phyloP scores from a whole-genome alignment of 2,329 filamentous ascomycete species.

The Drechslerella dactyloides region DNA sequence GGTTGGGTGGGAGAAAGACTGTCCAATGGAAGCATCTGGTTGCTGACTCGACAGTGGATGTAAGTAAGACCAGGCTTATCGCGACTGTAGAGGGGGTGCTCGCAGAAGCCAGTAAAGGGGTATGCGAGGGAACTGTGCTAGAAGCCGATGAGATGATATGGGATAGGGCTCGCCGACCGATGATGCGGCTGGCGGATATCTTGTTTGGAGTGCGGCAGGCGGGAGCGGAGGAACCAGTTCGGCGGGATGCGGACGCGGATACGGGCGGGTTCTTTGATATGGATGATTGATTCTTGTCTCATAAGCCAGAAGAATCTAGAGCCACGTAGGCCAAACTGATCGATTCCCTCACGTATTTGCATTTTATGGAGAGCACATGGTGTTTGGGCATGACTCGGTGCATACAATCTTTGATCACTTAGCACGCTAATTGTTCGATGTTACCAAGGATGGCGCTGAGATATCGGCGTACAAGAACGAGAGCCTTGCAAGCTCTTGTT shows the following conservation, averaged over 20 bases:
- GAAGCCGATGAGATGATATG: slow-evolving; percentile 17
- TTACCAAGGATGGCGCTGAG: not conserved
- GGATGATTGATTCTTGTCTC: slow-evolving; percentile 42
- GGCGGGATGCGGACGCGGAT: not conserved
- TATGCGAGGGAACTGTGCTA: slow-evolving; percentile 30
- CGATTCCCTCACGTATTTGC: not conserved
- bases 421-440: not conserved
- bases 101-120: slow-evolving; percentile 9
- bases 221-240: not conserved
- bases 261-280: slow-evolving; percentile 30
- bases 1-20: slow-evolving; percentile 15
- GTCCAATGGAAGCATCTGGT: slow-evolving; percentile 34
- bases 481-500: not conserved
- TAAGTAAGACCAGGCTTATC: slow-evolving; percentile 7
- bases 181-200: slow-evolving; percentile 19
- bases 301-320: no score
- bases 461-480: not conserved
- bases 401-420: not conserved
- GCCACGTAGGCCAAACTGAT: no score
- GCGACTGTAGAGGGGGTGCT: slow-evolving; percentile 15
- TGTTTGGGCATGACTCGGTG: slow-evolving; percentile 1
- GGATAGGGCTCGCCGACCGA: slow-evolving; percentile 15
- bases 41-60: not conserved
- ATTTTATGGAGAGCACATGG: not conserved
- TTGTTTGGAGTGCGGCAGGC: slow-evolving; percentile 4